Percentiles rank a stretch among this genome's conserved stretches.
phyloP scores from a whole-genome alignment of 768 basidiomycete species.

The Mycena maculata region DNA sequence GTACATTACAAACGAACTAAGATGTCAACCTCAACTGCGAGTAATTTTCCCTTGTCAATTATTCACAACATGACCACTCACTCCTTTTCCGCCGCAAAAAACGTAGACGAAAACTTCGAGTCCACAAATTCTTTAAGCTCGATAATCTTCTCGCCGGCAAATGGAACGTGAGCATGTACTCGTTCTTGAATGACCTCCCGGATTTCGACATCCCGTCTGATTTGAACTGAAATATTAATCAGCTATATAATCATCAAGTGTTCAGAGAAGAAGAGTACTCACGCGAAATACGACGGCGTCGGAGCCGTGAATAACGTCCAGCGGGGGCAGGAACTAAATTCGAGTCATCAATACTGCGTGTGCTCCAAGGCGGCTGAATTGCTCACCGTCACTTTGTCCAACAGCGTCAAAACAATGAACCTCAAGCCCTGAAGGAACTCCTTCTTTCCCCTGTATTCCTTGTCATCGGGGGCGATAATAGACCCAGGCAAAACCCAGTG shows the following conservation, averaged over 20 bases:
- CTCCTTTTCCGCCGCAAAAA: not conserved
- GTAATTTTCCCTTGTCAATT: too few species aligned
- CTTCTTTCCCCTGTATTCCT: constrained; percentile 22
- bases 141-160: constrained; percentile 17
- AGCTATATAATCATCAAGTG: not conserved
- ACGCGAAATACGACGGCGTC: constrained; percentile 14
- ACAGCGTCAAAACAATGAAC: not conserved
- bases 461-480: constrained; percentile 19
- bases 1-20: too few species aligned
- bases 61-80: not conserved
- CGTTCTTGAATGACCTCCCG: constrained; percentile 2
- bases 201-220: constrained; percentile 3
- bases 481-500: constrained; percentile 16
- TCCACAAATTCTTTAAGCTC: constrained; percentile 4
- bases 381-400: constrained; percentile 12
- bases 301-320: constrained; percentile 3
- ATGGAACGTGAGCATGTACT: constrained; percentile 11
- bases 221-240: constrained; percentile 5
- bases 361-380: not conserved
- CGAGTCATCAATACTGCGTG: not conserved
- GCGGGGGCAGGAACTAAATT: not conserved
- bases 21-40: too few species aligned
- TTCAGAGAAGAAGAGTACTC: not conserved
- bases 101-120: not conserved
- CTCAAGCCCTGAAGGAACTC: constrained; percentile 4